Evolutionary conservation across 345 rosid species (phyloP), one percentile per base, ranked within the genome.

Genomic region (Populus euphratica): DNA sequence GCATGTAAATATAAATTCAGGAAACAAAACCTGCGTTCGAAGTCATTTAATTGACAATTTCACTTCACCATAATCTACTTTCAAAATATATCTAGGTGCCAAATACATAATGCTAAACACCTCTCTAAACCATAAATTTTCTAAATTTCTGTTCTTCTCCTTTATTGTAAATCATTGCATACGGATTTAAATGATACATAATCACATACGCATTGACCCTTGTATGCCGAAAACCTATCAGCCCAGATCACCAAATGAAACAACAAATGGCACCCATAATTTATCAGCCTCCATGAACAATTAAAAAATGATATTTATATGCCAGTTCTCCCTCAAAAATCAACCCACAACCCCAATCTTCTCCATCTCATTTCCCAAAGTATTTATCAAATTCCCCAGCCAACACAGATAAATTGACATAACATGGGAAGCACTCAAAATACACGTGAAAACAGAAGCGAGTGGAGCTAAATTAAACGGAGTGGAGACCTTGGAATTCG

Each of bases 401-500:
- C 12, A 65, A 75, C 14, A 66, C 78, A 75, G 20, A 72, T 35
- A 71, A 82, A 73, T 31, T 66, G 25, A 20, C 29, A 59, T 59
- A 3, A n/a, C 23, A 56, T 10, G 11, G 29, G 63, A n/a, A 3
- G 63, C 3, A n/a, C 1, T 9, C 5, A 10, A n/a, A n/a, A 59
- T 1, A n/a, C 29, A n/a, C 63, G 18, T 66, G 23, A 5, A 52
- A 76, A 49, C 35, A 62, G 59, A 68, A 68, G 72, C 39, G 21
- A 35, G 5, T 68, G 25, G 68, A 69, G 67, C 3, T n/a, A 54
- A 78, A 41, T 20, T 35, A n/a, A 23, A 35, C 16, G 27, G 25
- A 73, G 39, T 17, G 23, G 64, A 76, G 66, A 94, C 98, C 97
- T 89, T 94, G 1, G 84, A 73, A 69, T 17, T 77, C 8, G 93